phyloP scores from a whole-genome alignment of 164 flowering plant species.

The Sedum album region DNA sequence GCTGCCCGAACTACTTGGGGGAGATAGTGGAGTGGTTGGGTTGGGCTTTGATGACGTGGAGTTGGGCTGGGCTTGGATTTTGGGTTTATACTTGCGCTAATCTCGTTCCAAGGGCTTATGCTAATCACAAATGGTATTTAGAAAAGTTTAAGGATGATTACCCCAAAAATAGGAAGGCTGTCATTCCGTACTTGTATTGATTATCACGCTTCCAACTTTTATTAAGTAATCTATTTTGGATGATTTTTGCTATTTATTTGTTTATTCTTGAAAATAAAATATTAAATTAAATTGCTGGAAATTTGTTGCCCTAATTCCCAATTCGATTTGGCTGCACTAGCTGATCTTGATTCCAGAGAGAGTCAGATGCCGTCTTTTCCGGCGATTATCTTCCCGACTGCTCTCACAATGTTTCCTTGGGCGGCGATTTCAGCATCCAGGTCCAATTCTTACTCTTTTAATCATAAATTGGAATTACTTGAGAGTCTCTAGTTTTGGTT shows the following conservation, averaged over 20 bases:
- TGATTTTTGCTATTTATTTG: no score
- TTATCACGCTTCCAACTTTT: no score
- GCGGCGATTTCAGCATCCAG: constrained; percentile 96
- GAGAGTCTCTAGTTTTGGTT: background rate
- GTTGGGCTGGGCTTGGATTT: constrained; percentile 73
- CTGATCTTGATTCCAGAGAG: constrained; percentile 84
- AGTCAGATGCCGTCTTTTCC: constrained; percentile 85
- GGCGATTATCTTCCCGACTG: constrained; percentile 52
- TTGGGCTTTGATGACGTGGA: constrained; percentile 80
- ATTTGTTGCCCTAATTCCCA: constrained; percentile 11
- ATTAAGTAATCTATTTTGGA: no score
- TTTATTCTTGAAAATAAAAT: no score
- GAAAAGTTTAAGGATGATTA: constrained; percentile 81
- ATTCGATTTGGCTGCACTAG: constrained; percentile 88
- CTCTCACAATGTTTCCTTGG: constrained; percentile 86
- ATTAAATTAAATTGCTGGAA: no score
- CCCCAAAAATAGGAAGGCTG: constrained; percentile 69
- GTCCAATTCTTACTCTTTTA: constrained; percentile 18
- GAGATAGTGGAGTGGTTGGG: constrained; percentile 94
- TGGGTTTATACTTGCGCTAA: constrained; percentile 80
- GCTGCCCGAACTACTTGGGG: constrained; percentile 87
- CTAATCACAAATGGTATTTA: constrained; percentile 64
- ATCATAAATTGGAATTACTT: background rate
- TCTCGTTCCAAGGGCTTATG: constrained; percentile 72
- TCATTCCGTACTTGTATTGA: constrained; percentile 70